Conservation (phyloP, 805 yeast genomes). For the Wickerhamomyces subpelliculosus region DNA sequence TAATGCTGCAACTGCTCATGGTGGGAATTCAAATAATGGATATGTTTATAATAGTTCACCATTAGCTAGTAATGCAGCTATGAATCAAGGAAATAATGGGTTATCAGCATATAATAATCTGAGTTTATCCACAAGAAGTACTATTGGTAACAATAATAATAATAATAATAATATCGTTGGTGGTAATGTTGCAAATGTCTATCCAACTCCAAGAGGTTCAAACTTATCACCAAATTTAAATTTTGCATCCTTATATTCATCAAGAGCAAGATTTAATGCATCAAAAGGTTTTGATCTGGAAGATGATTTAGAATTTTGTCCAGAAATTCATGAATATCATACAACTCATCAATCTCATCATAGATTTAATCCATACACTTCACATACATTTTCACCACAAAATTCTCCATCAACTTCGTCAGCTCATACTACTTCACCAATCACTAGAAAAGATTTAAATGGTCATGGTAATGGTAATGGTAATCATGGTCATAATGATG, state of each 20-base stretch:
- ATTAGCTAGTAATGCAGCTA: neutral
- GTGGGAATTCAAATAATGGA: slow-evolving; percentile 4
- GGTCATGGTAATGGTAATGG: slow-evolving; percentile 1
- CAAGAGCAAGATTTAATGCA: slow-evolving; percentile 48
- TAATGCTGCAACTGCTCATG: slow-evolving; percentile 10
- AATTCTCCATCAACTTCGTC: slow-evolving; percentile 28
- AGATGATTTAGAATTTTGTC: slow-evolving; percentile 61
- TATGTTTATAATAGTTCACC: slow-evolving; percentile 3
- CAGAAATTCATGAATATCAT: slow-evolving; percentile 33
- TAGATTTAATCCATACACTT: slow-evolving; percentile 64
- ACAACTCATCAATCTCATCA: slow-evolving; percentile 23
- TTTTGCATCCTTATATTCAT: slow-evolving; percentile 33
- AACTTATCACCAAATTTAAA: slow-evolving; percentile 16
- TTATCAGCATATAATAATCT: slow-evolving; percentile 11
- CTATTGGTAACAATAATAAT: no score
- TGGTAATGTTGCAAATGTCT: slow-evolving; percentile 2
- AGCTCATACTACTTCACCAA: slow-evolving; percentile 17
- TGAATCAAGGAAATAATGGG: neutral
- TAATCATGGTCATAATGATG: slow-evolving; percentile 9
- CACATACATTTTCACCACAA: slow-evolving; percentile 52
- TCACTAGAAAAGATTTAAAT: slow-evolving; percentile 12
- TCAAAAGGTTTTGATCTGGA: slow-evolving; percentile 56
- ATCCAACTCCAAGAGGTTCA: slow-evolving; percentile 15
- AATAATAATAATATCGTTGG: no score
- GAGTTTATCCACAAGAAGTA: slow-evolving; percentile 14